phyloP scores from a whole-genome alignment of 495 filamentous ascomycete species.

The Neurospora sublineolata region DNA sequence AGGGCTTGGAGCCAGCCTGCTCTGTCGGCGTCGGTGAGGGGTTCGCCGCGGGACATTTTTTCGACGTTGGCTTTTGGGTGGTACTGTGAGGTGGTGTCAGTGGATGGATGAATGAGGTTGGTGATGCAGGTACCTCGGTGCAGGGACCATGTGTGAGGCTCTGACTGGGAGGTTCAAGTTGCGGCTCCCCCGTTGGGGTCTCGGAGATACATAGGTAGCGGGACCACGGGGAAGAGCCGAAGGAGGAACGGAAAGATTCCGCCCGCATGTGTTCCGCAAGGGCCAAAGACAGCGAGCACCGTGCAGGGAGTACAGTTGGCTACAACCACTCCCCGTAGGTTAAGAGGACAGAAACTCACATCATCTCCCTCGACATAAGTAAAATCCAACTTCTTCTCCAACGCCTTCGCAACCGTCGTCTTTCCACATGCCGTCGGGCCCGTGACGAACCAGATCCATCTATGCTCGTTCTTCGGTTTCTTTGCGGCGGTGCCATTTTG shows the following conservation, averaged over 20 bases:
- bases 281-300: neutral
- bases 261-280: neutral
- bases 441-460: constrained; percentile 23
- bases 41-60: constrained; percentile 15
- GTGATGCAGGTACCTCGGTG: neutral
- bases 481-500: neutral
- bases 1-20: constrained; percentile 18
- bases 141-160: neutral
- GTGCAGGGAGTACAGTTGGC: neutral
- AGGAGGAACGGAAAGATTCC: neutral
- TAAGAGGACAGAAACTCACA: constrained; percentile 20
- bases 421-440: constrained; percentile 23
- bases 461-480: neutral
- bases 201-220: neutral
- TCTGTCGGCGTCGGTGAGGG: constrained; percentile 16
- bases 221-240: neutral
- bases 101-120: neutral
- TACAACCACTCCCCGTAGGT: neutral
- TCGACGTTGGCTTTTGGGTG: constrained; percentile 17
- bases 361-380: constrained; percentile 37
- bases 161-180: neutral
- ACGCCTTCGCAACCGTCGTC: constrained; percentile 19
- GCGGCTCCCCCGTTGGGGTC: too few species aligned
- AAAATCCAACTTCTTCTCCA: constrained; percentile 18
- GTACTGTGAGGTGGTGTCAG: constrained; percentile 6